phyloP scores from a whole-genome alignment of 164 flowering plant genomes.

The Paratinospora sagittata region DNA sequence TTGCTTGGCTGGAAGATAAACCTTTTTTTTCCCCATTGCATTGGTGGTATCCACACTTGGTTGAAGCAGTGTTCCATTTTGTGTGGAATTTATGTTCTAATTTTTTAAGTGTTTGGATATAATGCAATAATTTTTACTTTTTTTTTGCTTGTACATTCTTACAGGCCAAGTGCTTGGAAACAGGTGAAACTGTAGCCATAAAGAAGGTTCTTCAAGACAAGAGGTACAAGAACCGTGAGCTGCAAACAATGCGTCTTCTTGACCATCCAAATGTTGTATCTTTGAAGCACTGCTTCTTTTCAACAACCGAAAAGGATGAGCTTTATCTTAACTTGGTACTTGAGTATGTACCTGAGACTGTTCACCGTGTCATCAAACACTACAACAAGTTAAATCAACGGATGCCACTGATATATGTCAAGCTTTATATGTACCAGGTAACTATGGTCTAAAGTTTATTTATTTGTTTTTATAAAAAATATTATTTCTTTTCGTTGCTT shows the following conservation, averaged over 20 bases:
- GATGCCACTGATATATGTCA: slow-evolving; percentile 59
- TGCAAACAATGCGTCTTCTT: slow-evolving; percentile 55
- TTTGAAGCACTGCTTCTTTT: slow-evolving; percentile 61
- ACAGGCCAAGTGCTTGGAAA: slow-evolving; percentile 79
- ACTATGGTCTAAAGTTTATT: background rate
- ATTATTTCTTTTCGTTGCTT: too few species aligned
- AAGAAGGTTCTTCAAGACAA: slow-evolving; percentile 67
- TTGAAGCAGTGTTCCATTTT: background rate
- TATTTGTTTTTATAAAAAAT: background rate
- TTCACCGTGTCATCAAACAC: slow-evolving; percentile 51
- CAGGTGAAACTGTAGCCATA: slow-evolving; percentile 64
- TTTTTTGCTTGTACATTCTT: slow-evolving; percentile 1
- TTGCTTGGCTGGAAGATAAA: background rate
- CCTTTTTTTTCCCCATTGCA: background rate
- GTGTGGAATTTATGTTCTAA: background rate
- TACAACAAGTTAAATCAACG: slow-evolving; percentile 51
- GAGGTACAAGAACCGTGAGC: slow-evolving; percentile 64
- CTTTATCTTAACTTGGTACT: slow-evolving; percentile 64
- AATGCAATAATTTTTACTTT: too few species aligned
- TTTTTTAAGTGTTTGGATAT: background rate
- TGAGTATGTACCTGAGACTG: slow-evolving; percentile 67
- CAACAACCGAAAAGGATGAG: slow-evolving; percentile 60
- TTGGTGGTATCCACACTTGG: background rate
- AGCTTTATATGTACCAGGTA: slow-evolving; percentile 60
- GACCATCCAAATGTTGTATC: slow-evolving; percentile 60